Percentiles rank a stretch among this genome's conserved stretches.
phyloP scores from a whole-genome alignment of 2,329 filamentous ascomycete species.

The Epicoccum sorghinum region DNA sequence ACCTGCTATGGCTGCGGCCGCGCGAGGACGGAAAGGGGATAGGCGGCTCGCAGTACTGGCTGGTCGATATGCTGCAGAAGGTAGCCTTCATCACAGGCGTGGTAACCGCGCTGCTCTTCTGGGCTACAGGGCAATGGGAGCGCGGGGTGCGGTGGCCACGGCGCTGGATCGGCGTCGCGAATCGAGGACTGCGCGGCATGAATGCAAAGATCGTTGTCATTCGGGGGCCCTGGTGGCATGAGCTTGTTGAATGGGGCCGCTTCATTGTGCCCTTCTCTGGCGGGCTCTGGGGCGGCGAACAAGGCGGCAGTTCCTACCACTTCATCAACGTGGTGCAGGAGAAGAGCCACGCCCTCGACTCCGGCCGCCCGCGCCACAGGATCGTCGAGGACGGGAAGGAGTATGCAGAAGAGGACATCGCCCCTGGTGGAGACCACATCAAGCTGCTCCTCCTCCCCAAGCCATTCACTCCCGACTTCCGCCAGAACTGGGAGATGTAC shows the following conservation, averaged over 20 bases:
- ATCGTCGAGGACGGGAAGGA: conserved; percentile 64
- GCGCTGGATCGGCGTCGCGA: conserved; percentile 86
- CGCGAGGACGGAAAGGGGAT: conserved; percentile 90
- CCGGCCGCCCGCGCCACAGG: conserved; percentile 33
- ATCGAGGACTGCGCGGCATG: conserved; percentile 86
- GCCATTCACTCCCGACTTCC: conserved; percentile 90
- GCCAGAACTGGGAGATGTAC: conserved; percentile 97
- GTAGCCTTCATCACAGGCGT: conserved; percentile 90
- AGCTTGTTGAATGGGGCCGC: conserved; percentile 72
- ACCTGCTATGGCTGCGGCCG: conserved; percentile 92
- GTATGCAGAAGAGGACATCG: conserved; percentile 85
- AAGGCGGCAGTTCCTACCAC: conserved; percentile 72
- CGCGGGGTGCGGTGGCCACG: conserved; percentile 92
- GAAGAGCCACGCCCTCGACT: conserved; percentile 35
- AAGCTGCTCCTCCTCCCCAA: conserved; percentile 91
- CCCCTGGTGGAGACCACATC: conserved; percentile 87
- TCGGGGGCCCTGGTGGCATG: conserved; percentile 80
- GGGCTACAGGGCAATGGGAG: conserved; percentile 96
- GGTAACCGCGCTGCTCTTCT: conserved; percentile 84
- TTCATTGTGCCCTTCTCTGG: conserved; percentile 77
- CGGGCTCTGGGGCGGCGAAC: conserved; percentile 49
- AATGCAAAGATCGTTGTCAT: conserved; percentile 96
- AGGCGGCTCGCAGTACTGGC: conserved; percentile 95
- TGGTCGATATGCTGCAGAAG: conserved; percentile 87
- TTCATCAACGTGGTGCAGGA: conserved; percentile 68